A percentile compares a stretch with the other conserved stretches of the same genome.
phyloP scores from a whole-genome alignment of 2,329 filamentous ascomycete species.

The Epichloe uncinata region DNA sequence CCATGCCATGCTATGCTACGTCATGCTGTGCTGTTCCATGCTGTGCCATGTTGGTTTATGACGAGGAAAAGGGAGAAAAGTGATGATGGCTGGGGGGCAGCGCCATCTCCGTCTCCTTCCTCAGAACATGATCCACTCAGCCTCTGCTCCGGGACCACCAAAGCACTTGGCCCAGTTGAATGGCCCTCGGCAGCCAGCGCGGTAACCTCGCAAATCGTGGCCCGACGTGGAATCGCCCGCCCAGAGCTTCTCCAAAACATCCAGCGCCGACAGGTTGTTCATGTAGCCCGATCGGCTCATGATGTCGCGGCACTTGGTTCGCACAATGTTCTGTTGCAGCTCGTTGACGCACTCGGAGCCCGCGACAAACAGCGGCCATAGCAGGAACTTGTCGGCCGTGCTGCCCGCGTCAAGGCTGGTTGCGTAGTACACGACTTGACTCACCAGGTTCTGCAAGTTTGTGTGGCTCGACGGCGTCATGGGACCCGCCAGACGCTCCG shows the following conservation, averaged over 20 bases:
- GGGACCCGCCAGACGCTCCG: slow-evolving; percentile 72
- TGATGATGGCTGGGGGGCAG: too few relatives aligned
- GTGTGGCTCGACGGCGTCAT: slow-evolving; percentile 57
- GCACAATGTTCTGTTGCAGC: slow-evolving; percentile 64
- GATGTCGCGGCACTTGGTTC: slow-evolving; percentile 71
- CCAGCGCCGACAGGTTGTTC: slow-evolving; percentile 79
- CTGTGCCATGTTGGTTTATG: background rate
- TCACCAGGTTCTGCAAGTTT: slow-evolving; percentile 73
- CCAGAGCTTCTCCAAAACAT: slow-evolving; percentile 80
- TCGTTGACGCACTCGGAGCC: slow-evolving; percentile 81
- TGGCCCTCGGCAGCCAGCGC: slow-evolving; percentile 30
- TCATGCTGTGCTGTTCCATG: too few relatives aligned
- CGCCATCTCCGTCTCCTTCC: too few relatives aligned
- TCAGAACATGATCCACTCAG: slow-evolving; percentile 56
- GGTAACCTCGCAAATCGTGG: slow-evolving; percentile 18
- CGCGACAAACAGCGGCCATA: slow-evolving; percentile 87
- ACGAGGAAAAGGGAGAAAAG: background rate
- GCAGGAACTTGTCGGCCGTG: slow-evolving; percentile 71
- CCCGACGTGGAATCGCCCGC: slow-evolving; percentile 35
- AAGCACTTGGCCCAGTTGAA: slow-evolving; percentile 48
- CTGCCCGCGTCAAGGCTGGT: slow-evolving; percentile 60
- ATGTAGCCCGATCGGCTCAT: slow-evolving; percentile 83
- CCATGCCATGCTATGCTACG: background rate
- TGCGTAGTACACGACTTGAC: slow-evolving; percentile 72
- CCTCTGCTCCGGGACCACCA: slow-evolving; percentile 40